Percentiles rank a stretch among this genome's conserved stretches.
These are phyloP conservation scores for Phytophthora tubulina DNA, from an alignment of 352 stramenopile genomes.

Conservation along the genomic window DNA sequence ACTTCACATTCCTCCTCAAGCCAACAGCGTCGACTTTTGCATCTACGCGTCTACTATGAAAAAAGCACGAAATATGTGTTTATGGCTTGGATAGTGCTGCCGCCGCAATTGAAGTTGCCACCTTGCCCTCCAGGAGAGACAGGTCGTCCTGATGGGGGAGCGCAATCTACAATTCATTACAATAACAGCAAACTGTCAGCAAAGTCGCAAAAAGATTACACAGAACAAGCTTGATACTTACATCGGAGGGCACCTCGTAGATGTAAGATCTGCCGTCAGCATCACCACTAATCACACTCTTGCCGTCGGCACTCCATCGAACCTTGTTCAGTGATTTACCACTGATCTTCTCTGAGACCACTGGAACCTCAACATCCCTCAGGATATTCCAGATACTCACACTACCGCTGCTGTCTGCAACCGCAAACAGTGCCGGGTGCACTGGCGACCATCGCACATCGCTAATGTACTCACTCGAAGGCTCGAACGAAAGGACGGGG, in stretches of 20 bases:
- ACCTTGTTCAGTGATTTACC: conserved; percentile 88
- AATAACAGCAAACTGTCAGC: conserved; percentile 13
- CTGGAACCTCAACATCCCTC: conserved; percentile 83
- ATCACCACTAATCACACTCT: conserved; percentile 83
- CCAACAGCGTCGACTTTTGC: conserved; percentile 16
- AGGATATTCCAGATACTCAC: conserved; percentile 90
- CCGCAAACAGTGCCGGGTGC: conserved; percentile 84
- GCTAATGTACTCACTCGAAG: conserved; percentile 90
- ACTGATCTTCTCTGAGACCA: conserved; percentile 70
- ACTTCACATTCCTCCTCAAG: conserved; percentile 36
- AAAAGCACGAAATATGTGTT: conserved; percentile 17
- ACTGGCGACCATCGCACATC: conserved; percentile 88
- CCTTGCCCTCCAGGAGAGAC: conserved; percentile 68
- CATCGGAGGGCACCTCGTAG: conserved; percentile 84
- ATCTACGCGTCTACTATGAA: conserved; percentile 31
- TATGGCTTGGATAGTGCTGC: conserved; percentile 57
- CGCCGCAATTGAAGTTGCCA: conserved; percentile 61
- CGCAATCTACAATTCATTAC: conserved; percentile 56
- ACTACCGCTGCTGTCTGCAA: conserved; percentile 76
- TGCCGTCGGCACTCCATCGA: conserved; percentile 82
- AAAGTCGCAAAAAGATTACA: background rate
- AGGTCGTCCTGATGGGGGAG: conserved; percentile 73
- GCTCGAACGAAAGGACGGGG: conserved; percentile 85
- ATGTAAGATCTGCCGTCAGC: conserved; percentile 77
- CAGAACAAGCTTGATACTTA: conserved; percentile 47